Percentiles rank a stretch among this genome's conserved stretches.
phyloP scores from a whole-genome alignment of 768 basidiomycete species.

The Pleurotus giganteus region DNA sequence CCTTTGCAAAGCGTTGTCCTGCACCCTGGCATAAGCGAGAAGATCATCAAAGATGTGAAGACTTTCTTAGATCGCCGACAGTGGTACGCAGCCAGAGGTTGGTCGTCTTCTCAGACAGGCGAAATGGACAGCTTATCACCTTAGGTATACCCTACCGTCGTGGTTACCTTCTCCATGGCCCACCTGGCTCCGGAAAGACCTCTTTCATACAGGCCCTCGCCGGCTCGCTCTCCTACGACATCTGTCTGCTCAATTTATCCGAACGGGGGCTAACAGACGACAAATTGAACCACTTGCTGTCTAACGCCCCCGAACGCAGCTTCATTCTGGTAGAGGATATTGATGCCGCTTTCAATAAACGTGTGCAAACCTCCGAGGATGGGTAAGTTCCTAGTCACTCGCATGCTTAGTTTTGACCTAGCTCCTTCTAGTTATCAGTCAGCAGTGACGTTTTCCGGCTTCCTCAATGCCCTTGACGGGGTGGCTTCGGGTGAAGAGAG shows the following conservation, averaged over 20 bases:
- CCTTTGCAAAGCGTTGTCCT: conserved; percentile 89
- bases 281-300: conserved; percentile 89
- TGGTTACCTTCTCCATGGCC: conserved; percentile 93
- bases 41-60: conserved; percentile 76
- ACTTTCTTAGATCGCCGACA: conserved; percentile 79
- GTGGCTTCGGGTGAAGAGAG: conserved; percentile 97
- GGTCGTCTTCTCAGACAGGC: conserved; percentile 18
- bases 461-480: conserved; percentile 95
- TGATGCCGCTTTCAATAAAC: conserved; percentile 94
- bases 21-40: conserved; percentile 76
- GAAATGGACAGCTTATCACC: conserved; percentile 7
- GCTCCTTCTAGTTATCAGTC: conserved; percentile 73
- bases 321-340: conserved; percentile 97
- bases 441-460: conserved; percentile 95
- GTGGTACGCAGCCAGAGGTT: conserved; percentile 98
- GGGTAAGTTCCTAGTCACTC: conserved; percentile 56
- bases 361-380: conserved; percentile 87
- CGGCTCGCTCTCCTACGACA: conserved; percentile 89
- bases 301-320: conserved; percentile 89
- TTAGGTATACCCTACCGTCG: conserved; percentile 95
- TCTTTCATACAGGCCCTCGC: conserved; percentile 98
- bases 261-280: conserved; percentile 96
- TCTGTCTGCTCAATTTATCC: conserved; percentile 92
- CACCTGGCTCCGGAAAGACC: conserved; percentile 97
- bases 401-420: conserved; percentile 15